Conservation (phyloP, 192 early-diverging fungal genomes). For the Diversispora eburnea region DNA sequence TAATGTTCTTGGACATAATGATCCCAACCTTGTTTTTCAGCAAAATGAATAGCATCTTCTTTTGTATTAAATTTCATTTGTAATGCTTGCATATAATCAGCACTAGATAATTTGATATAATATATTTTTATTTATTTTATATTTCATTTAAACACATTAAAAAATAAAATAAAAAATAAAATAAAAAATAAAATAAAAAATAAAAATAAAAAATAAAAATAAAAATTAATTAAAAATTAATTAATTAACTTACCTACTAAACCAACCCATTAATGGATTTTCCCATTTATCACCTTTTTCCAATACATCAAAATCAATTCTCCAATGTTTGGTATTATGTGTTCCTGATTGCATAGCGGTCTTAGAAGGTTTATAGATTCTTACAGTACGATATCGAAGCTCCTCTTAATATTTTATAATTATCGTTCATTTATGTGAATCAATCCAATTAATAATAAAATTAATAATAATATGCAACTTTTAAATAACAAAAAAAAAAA, state of each 20-base stretch:
- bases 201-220: not conserved
- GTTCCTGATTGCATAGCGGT: conserved; percentile 84
- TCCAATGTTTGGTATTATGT: conserved; percentile 77
- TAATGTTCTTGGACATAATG: conserved; percentile 93
- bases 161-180: too few species aligned
- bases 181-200: not conserved
- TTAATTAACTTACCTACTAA: conserved; percentile 55
- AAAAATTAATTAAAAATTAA: conserved; percentile 2
- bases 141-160: not conserved
- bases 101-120: conserved; percentile 42
- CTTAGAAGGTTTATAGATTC: conserved; percentile 79
- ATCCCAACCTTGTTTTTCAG: conserved; percentile 92
- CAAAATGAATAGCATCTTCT: conserved; percentile 90
- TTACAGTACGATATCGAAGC: conserved; percentile 69
- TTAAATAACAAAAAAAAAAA: not conserved
- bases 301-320: conserved; percentile 84
- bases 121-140: not conserved
- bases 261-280: conserved; percentile 95
- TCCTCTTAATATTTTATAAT: conserved; percentile 36
- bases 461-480: not conserved
- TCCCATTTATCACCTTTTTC: conserved; percentile 80
- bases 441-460: not conserved
- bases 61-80: conserved; percentile 77
- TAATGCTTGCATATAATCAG: conserved; percentile 80
- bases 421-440: not conserved